Evolutionary conservation across 352 stramenopile species (phyloP), one percentile per base, ranked within the genome.

Genomic region (Achlya hypogyna): DNA sequence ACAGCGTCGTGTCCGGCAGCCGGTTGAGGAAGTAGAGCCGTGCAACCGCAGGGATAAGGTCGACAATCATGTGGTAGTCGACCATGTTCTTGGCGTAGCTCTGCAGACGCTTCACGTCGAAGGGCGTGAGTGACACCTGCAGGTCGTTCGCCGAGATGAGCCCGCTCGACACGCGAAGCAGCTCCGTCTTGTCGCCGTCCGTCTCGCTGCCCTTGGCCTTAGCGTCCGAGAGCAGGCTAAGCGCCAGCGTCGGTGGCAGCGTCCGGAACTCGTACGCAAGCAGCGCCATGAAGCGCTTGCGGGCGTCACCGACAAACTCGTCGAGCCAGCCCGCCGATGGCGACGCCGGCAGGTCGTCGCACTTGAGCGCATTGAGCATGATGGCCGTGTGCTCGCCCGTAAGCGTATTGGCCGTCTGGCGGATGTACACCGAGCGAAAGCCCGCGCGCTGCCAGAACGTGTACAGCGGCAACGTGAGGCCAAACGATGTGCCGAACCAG

Each of bases 31-130:
- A 99, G 75, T 98, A 99, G 5, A 99, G 72, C n/a, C 90, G 80
- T 38, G 93, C 84, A 20, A 99, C 74, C 32, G 82, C 87, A 35
- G 97, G 96, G 42, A 99, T 72, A 28, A 99, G 77, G 76, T 99
- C 97, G 22, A 97, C 93, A 56, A 99, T 97, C 71, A 99, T 93
- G 82, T 99, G 97, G 79, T 99, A 98, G 79, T 99, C 97, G 63
- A 98, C 98, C 58, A 99, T 82, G 75, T 99, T 99, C 70, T 98
- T 93, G 38, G 95, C 84, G 77, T 99, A 99, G 9, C 97, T 89
- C 70, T 99, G 96, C 51, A 99, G 86, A 20, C 97, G 92, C 75
- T 99, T 97, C 29, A 99, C 78, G 77, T 99, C 97, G 80, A 99
- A 97, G 22, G 89, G 85, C n/a, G 93, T 98, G 51, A 98, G 75